Evolutionary conservation across 2,329 filamentous ascomycete species (phyloP).

Genomic region (Lecanicillium sp.): DNA sequence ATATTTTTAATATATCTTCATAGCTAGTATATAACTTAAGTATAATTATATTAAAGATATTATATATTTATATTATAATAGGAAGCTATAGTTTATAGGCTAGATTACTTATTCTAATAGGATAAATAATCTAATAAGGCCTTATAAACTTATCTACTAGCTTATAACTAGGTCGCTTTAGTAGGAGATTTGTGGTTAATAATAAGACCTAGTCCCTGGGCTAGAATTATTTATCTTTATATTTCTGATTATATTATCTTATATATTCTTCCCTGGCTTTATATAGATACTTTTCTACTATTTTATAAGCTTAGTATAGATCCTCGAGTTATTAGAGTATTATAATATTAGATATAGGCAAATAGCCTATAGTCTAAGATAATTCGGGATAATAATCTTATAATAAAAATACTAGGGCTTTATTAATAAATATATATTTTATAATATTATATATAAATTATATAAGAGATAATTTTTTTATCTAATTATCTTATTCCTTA

Average conservation of each 20-base stretch:
- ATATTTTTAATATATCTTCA: background rate
- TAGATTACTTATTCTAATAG: background rate
- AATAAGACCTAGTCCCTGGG: background rate
- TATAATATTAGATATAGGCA: too few relatives aligned
- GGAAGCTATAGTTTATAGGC: background rate
- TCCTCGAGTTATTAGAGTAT: background rate
- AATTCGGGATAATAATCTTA: background rate
- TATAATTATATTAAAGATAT: conserved; percentile 1
- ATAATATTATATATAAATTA: background rate
- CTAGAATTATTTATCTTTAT: background rate
- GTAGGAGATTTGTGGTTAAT: background rate
- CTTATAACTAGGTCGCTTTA: background rate
- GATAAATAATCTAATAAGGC: background rate
- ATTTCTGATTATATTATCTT: too few relatives aligned
- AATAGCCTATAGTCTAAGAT: background rate
- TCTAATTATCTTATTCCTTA: background rate
- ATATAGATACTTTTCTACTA: background rate
- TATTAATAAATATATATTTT: background rate
- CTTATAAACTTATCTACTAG: background rate
- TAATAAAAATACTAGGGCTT: background rate
- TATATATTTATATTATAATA: background rate
- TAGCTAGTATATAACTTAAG: background rate
- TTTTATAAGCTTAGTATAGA: background rate
- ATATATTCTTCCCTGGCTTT: background rate
- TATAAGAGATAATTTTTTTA: background rate